Evolutionary conservation across 768 basidiomycete species (phyloP).

Genomic region (Rhizopogon vinicolor): DNA sequence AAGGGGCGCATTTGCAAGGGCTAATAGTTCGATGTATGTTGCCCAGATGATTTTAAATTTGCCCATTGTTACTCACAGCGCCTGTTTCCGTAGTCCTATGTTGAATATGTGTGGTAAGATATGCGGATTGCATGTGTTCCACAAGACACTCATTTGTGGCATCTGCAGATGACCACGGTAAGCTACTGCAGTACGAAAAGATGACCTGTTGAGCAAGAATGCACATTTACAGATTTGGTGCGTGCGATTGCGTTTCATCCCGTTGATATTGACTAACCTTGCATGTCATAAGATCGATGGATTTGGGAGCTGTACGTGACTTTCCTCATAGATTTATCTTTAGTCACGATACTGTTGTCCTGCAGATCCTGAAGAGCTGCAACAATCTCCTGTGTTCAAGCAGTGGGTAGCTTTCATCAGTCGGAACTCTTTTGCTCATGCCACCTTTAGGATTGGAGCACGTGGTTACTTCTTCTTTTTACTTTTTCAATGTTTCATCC

Average conservation of each 20-base stretch:
- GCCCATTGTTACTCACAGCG: background rate
- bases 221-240: conserved; percentile 39
- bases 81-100: conserved; percentile 60
- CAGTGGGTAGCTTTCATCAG: conserved; percentile 34
- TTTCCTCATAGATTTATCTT: background rate
- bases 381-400: conserved; percentile 66
- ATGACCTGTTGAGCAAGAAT: conserved; percentile 8
- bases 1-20: conserved; percentile 84
- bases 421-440: background rate
- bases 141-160: background rate
- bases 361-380: conserved; percentile 78
- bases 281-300: conserved; percentile 62
- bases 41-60: background rate
- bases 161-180: conserved; percentile 74
- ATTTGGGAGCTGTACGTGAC: conserved; percentile 71
- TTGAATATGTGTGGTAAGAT: conserved; percentile 76
- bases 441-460: conserved; percentile 59
- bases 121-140: background rate
- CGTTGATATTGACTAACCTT: background rate
- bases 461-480: conserved; percentile 91
- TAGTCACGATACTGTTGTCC: conserved; percentile 4
- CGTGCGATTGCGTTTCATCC: conserved; percentile 8
- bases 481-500: conserved; percentile 91
- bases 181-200: conserved; percentile 13
- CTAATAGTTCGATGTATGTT: conserved; percentile 84